These are phyloP conservation scores for Cordyceps pruinosa DNA, from an alignment of 2,329 filamentous ascomycete genomes.

Conservation along the genomic window DNA sequence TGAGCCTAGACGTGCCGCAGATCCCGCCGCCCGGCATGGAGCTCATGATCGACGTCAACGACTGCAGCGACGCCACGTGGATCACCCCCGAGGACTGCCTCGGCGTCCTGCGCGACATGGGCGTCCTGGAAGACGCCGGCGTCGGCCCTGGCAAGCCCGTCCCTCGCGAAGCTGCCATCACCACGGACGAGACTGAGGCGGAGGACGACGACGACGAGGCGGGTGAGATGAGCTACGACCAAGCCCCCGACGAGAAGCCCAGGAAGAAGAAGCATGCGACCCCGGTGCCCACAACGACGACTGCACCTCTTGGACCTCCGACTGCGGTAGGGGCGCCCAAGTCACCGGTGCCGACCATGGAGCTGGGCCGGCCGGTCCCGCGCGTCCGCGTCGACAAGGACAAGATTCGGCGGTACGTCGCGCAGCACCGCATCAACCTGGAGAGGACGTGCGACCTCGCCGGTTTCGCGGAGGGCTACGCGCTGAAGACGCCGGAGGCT, in stretches of 20 bases:
- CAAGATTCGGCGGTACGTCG: slow-evolving; percentile 60
- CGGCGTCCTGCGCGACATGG: slow-evolving; percentile 72
- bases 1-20: slow-evolving; percentile 36
- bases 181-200: slow-evolving; percentile 19
- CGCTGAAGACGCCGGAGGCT: slow-evolving; percentile 35
- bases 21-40: slow-evolving; percentile 27
- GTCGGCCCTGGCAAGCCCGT: slow-evolving; percentile 35
- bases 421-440: slow-evolving; percentile 54
- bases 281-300: neutral
- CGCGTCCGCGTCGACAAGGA: slow-evolving; percentile 48
- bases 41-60: slow-evolving; percentile 56
- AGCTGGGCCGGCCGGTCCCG: slow-evolving; percentile 25
- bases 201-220: slow-evolving; percentile 13
- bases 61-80: slow-evolving; percentile 72
- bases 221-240: slow-evolving; percentile 14
- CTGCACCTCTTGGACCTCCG: neutral
- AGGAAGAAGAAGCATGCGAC: slow-evolving; percentile 19
- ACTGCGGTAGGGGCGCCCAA: too few species aligned
- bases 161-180: slow-evolving; percentile 17
- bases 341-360: slow-evolving; percentile 5
- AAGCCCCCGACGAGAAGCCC: slow-evolving; percentile 22
- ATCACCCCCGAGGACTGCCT: slow-evolving; percentile 82
- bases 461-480: slow-evolving; percentile 67
- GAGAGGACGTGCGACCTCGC: slow-evolving; percentile 62
- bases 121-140: slow-evolving; percentile 54